phyloP scores from a whole-genome alignment of 306 rosid genomes.

The Quercus glauca region DNA sequence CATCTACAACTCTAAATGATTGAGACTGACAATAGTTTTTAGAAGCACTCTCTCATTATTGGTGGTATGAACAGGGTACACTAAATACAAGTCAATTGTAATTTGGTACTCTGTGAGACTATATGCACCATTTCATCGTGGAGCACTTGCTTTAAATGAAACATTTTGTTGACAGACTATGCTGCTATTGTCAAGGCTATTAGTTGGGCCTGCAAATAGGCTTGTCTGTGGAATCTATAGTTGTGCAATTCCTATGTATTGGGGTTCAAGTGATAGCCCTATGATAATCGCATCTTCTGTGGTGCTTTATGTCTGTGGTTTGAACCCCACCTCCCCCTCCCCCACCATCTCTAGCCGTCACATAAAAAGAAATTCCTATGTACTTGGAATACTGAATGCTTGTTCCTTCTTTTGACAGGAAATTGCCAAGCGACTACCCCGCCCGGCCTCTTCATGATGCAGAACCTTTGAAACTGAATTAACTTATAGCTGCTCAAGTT shows the following conservation, averaged over 20 bases:
- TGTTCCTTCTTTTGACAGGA: slow-evolving; percentile 32
- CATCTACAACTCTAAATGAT: too few species aligned
- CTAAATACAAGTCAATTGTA: too few species aligned
- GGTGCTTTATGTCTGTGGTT: too few species aligned
- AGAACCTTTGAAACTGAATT: slow-evolving; percentile 15
- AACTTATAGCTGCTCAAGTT: background rate
- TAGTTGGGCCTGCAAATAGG: background rate
- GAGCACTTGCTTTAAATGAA: background rate
- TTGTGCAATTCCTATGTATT: background rate
- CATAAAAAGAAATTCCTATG: background rate
- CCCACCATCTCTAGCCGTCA: too few species aligned
- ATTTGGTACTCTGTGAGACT: too few species aligned
- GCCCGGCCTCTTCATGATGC: slow-evolving; percentile 36
- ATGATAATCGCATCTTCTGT: too few species aligned
- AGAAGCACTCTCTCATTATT: too few species aligned
- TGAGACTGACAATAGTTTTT: too few species aligned
- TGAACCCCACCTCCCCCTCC: too few species aligned
- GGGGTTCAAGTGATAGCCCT: too few species aligned
- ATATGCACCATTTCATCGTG: background rate
- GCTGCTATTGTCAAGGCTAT: background rate
- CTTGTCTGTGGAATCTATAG: background rate
- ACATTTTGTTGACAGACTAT: background rate
- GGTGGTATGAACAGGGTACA: too few species aligned
- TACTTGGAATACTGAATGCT: background rate
- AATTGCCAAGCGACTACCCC: slow-evolving; percentile 55